phyloP scores from a whole-genome alignment of 106 monocot species.

The Allium fistulosum region DNA sequence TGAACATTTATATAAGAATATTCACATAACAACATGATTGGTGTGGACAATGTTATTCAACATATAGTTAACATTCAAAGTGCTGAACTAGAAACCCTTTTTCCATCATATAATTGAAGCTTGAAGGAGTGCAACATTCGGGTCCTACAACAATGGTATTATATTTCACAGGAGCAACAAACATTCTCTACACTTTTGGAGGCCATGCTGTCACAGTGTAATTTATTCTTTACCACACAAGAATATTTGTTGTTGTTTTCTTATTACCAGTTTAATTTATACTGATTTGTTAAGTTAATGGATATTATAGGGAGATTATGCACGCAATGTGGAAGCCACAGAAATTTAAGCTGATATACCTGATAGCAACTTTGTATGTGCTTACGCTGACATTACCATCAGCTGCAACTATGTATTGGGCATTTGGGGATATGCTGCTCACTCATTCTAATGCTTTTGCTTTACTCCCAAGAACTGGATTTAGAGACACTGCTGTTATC shows the following conservation, averaged over 20 bases:
- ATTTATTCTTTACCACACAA: background rate
- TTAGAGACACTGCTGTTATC: slow-evolving; percentile 54
- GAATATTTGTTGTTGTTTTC: too few relatives aligned
- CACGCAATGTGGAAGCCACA: slow-evolving; percentile 80
- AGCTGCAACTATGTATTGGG: slow-evolving; percentile 75
- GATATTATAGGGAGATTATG: slow-evolving; percentile 60
- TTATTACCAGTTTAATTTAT: background rate
- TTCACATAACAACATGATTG: background rate
- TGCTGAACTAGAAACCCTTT: too few relatives aligned
- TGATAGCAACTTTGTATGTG: slow-evolving; percentile 61
- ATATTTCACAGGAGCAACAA: slow-evolving; percentile 78
- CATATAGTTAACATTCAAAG: too few relatives aligned
- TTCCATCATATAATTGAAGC: slow-evolving; percentile 11
- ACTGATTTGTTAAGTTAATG: background rate
- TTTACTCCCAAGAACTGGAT: slow-evolving; percentile 58
- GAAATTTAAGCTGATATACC: slow-evolving; percentile 71
- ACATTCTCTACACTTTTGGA: slow-evolving; percentile 83
- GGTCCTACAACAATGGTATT: slow-evolving; percentile 67
- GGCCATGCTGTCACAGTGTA: slow-evolving; percentile 90
- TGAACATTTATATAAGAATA: background rate
- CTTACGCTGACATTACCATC: slow-evolving; percentile 75
- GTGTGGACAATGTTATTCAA: background rate
- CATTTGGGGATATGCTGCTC: slow-evolving; percentile 71
- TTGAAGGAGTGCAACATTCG: slow-evolving; percentile 57
- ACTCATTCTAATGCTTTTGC: slow-evolving; percentile 76